Conservation (phyloP, 495 filamentous ascomycete species). For the Halenospora varia region DNA sequence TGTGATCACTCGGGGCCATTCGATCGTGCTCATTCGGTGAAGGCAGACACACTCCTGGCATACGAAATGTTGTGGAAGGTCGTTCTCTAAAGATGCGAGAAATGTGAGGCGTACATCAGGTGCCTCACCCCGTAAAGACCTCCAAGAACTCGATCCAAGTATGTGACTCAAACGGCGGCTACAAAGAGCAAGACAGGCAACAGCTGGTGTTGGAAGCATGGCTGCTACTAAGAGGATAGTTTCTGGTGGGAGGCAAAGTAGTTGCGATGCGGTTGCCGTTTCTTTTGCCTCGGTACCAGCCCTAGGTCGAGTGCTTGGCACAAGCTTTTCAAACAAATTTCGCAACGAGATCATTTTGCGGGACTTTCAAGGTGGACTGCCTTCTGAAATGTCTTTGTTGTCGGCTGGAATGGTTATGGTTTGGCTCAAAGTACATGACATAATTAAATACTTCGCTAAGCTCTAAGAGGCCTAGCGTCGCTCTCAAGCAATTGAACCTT, state of each 20-base stretch:
- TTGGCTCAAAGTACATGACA: constrained; percentile 2
- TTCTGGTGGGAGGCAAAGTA: constrained; percentile 15
- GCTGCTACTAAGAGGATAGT: constrained; percentile 12
- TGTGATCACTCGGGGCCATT: constrained; percentile 10
- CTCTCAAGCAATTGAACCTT: too few species aligned
- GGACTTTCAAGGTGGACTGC: neutral
- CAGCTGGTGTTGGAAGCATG: constrained; percentile 11
- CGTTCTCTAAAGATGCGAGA: constrained; percentile 13
- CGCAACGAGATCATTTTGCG: neutral
- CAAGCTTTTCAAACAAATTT: neutral
- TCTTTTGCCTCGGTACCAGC: neutral
- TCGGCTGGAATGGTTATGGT: constrained; percentile 4
- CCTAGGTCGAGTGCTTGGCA: neutral
- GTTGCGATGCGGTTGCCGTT: constrained; percentile 3
- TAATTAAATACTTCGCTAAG: neutral
- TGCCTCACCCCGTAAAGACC: constrained; percentile 4
- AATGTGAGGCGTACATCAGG: constrained; percentile 6
- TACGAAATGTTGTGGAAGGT: constrained; percentile 14
- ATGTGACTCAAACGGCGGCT: constrained; percentile 7
- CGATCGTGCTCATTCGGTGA: constrained; percentile 14
- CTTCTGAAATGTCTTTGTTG: constrained; percentile 3
- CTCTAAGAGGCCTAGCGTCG: neutral
- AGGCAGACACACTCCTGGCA: constrained; percentile 15
- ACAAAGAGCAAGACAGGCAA: constrained; percentile 17
- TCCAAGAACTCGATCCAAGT: constrained; percentile 10